Evolutionary conservation across 2,329 filamentous ascomycete genomes (phyloP), one percentile per base, ranked within the genome.

Genomic region (Knoxdaviesia proteae): DNA sequence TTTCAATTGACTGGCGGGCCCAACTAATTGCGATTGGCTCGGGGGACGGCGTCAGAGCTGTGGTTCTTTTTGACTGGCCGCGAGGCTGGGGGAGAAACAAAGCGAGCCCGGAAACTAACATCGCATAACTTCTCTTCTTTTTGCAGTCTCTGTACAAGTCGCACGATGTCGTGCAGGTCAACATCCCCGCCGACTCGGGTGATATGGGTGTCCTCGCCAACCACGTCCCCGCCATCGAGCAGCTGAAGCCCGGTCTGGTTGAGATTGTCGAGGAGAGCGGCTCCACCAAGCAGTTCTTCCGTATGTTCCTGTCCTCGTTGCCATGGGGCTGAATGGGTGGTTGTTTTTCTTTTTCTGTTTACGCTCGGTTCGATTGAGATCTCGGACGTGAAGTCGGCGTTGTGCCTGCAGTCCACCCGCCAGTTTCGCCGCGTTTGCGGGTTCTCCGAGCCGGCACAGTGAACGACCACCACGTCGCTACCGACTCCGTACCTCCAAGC

Each of bases 121-220:
- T 2, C 20, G 20, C 20, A 20, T 3, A 20, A 2, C 20, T 20
- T 20, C 20, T 20, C 3, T 20, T 20, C 20, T 20, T 31, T 34
- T 58, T 49, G 48, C 58, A 86, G 81, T 66, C 79, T 55, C 67
- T 79, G 65, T 78, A 73, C 69, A 73, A 72, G 63, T 77, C 67
- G 53, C 67, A 75, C 56, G 71, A 74, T 58, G 72, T 77, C 59
- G 78, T 96, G 58, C 90, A 98, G 71, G 90, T 98, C 71, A 98
- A 98, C 76, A 80, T 98, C 58, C 81, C 90, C 61, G 90, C 90
- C 58, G 90, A 94, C 64, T 92, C 87, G 49, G 90, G 90, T 62
- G 90, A 96, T 56, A 98, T 98, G 90, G 90, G 90, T 81, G 80
- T 98, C 56, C 81, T 98, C 60, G 90, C 90, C 62, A 92, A 90